Evolutionary conservation across 768 basidiomycete genomes (phyloP).

Genomic region (Mycena kentingensis): DNA sequence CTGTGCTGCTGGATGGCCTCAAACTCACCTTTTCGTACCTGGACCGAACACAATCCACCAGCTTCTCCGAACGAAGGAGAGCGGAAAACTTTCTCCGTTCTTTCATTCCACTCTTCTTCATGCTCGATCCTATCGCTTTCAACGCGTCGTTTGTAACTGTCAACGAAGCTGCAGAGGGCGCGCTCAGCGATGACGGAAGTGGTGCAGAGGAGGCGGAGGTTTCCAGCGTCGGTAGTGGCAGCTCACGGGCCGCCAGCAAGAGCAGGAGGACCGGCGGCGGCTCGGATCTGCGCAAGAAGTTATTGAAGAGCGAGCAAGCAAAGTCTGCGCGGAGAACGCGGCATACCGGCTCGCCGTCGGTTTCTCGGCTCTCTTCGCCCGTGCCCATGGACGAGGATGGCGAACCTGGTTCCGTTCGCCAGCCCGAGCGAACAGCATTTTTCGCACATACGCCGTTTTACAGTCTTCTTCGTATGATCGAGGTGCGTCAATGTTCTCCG

Average conservation of each 20-base stretch:
- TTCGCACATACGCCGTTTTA: conserved; percentile 92
- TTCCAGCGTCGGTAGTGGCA: conserved; percentile 42
- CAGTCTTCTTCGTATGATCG: conserved; percentile 77
- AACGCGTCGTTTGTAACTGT: conserved; percentile 67
- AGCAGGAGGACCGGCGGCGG: conserved; percentile 35
- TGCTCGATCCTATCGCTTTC: conserved; percentile 69
- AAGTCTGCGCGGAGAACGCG: conserved; percentile 65
- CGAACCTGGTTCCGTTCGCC: conserved; percentile 1
- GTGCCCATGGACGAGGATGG: conserved; percentile 46
- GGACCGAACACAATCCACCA: conserved; percentile 84
- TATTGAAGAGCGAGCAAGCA: conserved; percentile 81
- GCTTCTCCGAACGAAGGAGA: conserved; percentile 69
- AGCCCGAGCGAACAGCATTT: conserved; percentile 48
- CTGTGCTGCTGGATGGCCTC: conserved; percentile 81
- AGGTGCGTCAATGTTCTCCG: conserved; percentile 54
- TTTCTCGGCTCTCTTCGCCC: conserved; percentile 67
- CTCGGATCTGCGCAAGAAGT: conserved; percentile 75
- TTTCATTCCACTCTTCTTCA: conserved; percentile 76
- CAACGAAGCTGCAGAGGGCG: conserved; percentile 57
- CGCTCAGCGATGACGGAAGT: conserved; percentile 55
- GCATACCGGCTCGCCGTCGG: conserved; percentile 52
- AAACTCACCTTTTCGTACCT: conserved; percentile 90
- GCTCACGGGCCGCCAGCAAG: conserved; percentile 39
- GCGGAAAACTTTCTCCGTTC: conserved; percentile 83
- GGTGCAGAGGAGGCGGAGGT: conserved; percentile 38